phyloP scores from a whole-genome alignment of 108 stramenopile genomes.

The Fragilaria crotonensis region DNA sequence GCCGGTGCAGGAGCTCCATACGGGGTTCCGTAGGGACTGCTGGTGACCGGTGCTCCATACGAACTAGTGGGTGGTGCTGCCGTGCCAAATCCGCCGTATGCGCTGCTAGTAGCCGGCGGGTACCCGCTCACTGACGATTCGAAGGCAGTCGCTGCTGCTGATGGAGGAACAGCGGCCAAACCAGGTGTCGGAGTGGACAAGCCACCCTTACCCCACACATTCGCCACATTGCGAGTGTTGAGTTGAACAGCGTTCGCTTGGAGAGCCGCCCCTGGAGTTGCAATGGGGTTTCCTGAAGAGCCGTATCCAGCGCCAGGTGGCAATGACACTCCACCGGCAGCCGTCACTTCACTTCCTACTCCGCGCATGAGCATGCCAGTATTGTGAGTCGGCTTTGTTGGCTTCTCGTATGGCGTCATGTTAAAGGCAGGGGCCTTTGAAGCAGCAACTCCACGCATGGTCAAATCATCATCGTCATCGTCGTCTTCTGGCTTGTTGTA shows the following conservation, averaged over 20 bases:
- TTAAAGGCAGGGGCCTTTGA: constrained; percentile 61
- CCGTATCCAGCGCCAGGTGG: constrained; percentile 27
- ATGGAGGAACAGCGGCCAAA: constrained; percentile 22
- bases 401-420: constrained; percentile 90
- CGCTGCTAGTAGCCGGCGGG: constrained; percentile 7
- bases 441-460: constrained; percentile 18
- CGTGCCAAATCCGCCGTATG: constrained; percentile 12
- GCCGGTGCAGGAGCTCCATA: constrained; percentile 32
- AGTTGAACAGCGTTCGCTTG: constrained; percentile 18
- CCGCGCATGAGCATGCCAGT: constrained; percentile 23
- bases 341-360: constrained; percentile 25
- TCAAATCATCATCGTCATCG: constrained; percentile 76
- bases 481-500: constrained; percentile 84
- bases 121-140: constrained; percentile 2
- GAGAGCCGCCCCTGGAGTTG: constrained; percentile 6
- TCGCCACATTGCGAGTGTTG: constrained; percentile 68
- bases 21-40: too few species aligned
- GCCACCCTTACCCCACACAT: constrained; percentile 77
- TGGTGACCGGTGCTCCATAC: constrained; percentile 26
- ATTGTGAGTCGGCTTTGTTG: constrained; percentile 36
- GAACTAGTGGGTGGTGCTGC: constrained; percentile 21
- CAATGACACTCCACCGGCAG: constrained; percentile 28
- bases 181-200: constrained; percentile 34
- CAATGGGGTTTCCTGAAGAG: not conserved
- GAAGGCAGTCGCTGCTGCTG: constrained; percentile 22